phyloP scores from a whole-genome alignment of 2,329 filamentous ascomycete species.

The Aspergillus fumigatiaffinis region DNA sequence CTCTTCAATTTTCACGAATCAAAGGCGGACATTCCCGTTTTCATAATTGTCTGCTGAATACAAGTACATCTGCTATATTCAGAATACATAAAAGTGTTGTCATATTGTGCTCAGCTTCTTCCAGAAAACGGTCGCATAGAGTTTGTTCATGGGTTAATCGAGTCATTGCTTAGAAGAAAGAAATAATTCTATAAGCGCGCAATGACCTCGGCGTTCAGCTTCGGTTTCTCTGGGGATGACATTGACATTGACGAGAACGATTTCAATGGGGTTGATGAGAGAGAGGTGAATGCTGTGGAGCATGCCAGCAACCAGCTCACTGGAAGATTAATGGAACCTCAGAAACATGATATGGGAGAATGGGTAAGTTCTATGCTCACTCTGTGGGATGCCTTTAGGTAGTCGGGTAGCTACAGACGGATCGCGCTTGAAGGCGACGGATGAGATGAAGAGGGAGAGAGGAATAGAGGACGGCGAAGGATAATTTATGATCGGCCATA shows the following conservation, averaged over 20 bases:
- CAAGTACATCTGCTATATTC: neutral
- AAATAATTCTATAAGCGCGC: conserved; percentile 1
- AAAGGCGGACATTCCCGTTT: neutral
- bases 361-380: conserved; percentile 39
- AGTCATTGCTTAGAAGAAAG: neutral
- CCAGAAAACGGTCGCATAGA: neutral
- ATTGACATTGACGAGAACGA: conserved; percentile 48
- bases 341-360: conserved; percentile 44
- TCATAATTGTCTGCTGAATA: too few relatives aligned
- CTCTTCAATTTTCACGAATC: neutral
- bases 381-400: neutral
- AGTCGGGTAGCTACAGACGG: neutral
- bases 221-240: conserved; percentile 58
- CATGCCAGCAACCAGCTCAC: conserved; percentile 20
- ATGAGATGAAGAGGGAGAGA: neutral
- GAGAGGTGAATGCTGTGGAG: conserved; percentile 6
- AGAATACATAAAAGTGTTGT: neutral
- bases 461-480: neutral
- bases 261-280: conserved; percentile 16
- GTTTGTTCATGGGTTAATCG: neutral
- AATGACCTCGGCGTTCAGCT: conserved; percentile 47
- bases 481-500: neutral
- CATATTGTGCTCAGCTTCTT: neutral
- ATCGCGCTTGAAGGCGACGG: neutral
- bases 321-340: conserved; percentile 29